A percentile compares a stretch with the other conserved stretches of the same genome.
Conservation (phyloP, 202 grass and related monocot genomes). For the Panicum hallii region DNA sequence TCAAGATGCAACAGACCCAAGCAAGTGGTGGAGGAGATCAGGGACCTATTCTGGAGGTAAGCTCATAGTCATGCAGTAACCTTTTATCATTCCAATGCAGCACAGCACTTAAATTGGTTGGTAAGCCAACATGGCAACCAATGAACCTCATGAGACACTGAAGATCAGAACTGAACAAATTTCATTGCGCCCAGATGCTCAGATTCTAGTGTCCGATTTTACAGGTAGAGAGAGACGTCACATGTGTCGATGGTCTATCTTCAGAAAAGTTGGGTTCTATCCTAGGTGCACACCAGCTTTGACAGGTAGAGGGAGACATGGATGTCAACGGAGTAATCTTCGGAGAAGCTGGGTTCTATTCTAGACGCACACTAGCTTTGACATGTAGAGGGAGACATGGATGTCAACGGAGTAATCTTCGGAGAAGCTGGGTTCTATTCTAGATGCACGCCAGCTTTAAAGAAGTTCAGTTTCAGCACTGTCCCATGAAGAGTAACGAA, state of each 20-base stretch:
- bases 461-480: not conserved
- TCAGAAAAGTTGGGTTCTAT: too few species aligned
- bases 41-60: not conserved
- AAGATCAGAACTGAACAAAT: not conserved
- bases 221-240: not conserved
- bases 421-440: not conserved
- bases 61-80: not conserved
- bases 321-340: not conserved
- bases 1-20: constrained; percentile 9
- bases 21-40: not conserved
- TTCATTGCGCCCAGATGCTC: not conserved
- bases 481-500: not conserved
- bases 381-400: not conserved
- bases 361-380: too few species aligned
- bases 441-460: not conserved
- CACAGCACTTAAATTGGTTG: not conserved
- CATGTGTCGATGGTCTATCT: too few species aligned
- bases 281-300: too few species aligned
- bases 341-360: too few species aligned
- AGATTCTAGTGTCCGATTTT: not conserved
- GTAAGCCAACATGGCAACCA: not conserved
- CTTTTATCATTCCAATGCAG: not conserved
- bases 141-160: constrained; percentile 1
- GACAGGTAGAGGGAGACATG: too few species aligned
- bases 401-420: not conserved